A percentile compares a stretch with the other conserved stretches of the same genome.
Conservation (phyloP, 2,329 filamentous ascomycete species). For the Setomelanomma holmii region DNA sequence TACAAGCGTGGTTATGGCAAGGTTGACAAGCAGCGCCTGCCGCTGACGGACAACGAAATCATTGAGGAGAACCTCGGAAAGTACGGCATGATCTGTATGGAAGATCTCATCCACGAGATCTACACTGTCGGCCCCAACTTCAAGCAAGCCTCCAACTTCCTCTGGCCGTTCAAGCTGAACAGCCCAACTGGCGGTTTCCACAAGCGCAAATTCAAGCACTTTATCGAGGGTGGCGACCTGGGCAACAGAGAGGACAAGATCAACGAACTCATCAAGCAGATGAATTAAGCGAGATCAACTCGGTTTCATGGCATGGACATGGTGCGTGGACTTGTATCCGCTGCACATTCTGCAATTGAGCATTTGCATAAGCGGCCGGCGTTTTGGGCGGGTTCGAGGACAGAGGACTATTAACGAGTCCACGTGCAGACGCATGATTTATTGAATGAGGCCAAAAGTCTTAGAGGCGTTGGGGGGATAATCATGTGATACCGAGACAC, state of each 20-base stretch:
- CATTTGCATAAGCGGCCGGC: constrained; percentile 32
- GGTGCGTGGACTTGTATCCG: constrained; percentile 19
- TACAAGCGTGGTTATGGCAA: constrained; percentile 99
- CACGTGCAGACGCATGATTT: constrained; percentile 18
- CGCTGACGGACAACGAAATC: constrained; percentile 96
- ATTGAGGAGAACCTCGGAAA: constrained; percentile 97
- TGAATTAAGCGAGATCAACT: constrained; percentile 77
- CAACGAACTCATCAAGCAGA: constrained; percentile 94
- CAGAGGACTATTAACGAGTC: constrained; percentile 17
- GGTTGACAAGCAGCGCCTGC: constrained; percentile 96
- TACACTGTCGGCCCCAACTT: constrained; percentile 95
- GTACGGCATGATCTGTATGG: constrained; percentile 97
- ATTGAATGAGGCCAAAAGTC: constrained; percentile 10
- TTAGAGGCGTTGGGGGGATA: not conserved
- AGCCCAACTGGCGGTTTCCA: constrained; percentile 98
- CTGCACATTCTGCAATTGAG: constrained; percentile 24
- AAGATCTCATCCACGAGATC: constrained; percentile 98
- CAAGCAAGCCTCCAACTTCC: constrained; percentile 99
- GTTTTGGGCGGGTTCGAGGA: constrained; percentile 20
- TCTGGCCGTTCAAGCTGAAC: constrained; percentile 99
- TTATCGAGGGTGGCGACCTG: constrained; percentile 96
- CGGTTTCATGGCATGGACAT: not conserved
- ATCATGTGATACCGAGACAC: constrained; percentile 8
- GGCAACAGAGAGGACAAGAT: constrained; percentile 99
- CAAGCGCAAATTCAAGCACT: constrained; percentile 98